Evolutionary conservation across 352 stramenopile species (phyloP).

Genomic region (Blastocystis sp.): DNA sequence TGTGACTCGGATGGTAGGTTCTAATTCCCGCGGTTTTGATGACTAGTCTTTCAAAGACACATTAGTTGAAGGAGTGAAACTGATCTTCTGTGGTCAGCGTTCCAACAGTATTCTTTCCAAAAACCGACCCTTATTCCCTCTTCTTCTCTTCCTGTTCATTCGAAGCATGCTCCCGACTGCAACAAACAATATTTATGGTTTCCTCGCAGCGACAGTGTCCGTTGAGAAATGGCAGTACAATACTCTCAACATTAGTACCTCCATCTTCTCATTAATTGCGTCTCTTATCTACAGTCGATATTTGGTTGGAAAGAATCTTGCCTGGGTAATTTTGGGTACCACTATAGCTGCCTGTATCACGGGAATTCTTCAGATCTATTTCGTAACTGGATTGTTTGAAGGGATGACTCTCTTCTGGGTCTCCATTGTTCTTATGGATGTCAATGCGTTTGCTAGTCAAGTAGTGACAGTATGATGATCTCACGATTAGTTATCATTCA

Average conservation of each 20-base stretch:
- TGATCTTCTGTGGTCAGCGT: conserved; percentile 53
- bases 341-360: conserved; percentile 54
- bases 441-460: conserved; percentile 30
- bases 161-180: conserved; percentile 20
- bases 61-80: neutral
- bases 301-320: conserved; percentile 49
- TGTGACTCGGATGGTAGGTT: neutral
- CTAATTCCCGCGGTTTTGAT: neutral
- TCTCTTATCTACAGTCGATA: conserved; percentile 58
- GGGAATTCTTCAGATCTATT: conserved; percentile 49
- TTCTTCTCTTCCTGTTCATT: conserved; percentile 60
- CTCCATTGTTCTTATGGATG: conserved; percentile 55
- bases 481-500: conserved; percentile 40
- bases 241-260: conserved; percentile 57
- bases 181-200: conserved; percentile 59
- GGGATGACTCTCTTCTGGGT: conserved; percentile 55
- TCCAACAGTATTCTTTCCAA: conserved; percentile 6
- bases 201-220: conserved; percentile 6
- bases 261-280: conserved; percentile 45
- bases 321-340: conserved; percentile 1
- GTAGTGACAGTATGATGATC: neutral
- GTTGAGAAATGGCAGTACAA: conserved; percentile 57
- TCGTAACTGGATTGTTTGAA: conserved; percentile 45
- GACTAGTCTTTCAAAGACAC: conserved; percentile 49
- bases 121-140: conserved; percentile 28